Evolutionary conservation across 2,329 filamentous ascomycete species (phyloP).

Genomic region (Fusarium sp.): DNA sequence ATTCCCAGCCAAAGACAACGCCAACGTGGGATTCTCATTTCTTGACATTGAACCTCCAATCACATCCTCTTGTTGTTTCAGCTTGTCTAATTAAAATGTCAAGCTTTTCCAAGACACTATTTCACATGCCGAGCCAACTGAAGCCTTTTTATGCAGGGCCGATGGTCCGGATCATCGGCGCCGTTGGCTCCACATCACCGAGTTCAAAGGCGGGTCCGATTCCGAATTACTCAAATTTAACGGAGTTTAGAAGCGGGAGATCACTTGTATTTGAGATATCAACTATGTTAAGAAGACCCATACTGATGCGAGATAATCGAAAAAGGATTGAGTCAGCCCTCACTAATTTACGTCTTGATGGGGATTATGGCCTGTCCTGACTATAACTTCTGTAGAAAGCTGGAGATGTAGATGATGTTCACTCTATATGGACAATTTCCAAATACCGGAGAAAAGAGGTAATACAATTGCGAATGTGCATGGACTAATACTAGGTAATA

Average conservation of each 20-base stretch:
- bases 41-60: constrained; percentile 21
- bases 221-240: not conserved
- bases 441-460: not conserved
- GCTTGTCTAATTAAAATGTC: not conserved
- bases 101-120: constrained; percentile 6
- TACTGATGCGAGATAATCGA: too few relatives aligned
- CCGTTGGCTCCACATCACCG: constrained; percentile 27
- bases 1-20: constrained; percentile 20
- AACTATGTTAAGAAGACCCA: too few relatives aligned
- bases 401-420: not conserved
- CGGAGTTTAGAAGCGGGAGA: not conserved
- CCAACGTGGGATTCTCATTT: constrained; percentile 19
- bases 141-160: constrained; percentile 8
- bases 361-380: not conserved
- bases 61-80: constrained; percentile 2
- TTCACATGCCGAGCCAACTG: constrained; percentile 11
- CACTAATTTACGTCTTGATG: not conserved
- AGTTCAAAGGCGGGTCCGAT: constrained; percentile 6
- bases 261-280: not conserved
- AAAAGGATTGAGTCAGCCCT: not conserved
- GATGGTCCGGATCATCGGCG: constrained; percentile 26
- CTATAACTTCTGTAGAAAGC: not conserved
- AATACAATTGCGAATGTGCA: too few relatives aligned
- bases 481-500: not conserved
- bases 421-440: not conserved